Evolutionary conservation across 768 basidiomycete species (phyloP).

Genomic region (Cystobasidiopsis lactophilus): DNA sequence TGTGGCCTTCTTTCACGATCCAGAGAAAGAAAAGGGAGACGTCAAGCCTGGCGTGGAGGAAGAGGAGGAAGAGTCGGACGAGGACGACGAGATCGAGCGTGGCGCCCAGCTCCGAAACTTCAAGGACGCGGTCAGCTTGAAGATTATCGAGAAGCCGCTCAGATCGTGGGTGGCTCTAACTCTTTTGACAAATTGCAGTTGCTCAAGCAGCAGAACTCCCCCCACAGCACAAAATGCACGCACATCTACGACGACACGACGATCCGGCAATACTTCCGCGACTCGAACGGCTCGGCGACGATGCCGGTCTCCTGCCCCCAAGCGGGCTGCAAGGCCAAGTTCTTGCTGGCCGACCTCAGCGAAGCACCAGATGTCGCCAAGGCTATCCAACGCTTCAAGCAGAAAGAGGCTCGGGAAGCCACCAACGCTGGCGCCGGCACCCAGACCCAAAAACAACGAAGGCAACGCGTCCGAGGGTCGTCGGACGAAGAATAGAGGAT

Average conservation of each 20-base stretch:
- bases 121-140: constrained; percentile 61
- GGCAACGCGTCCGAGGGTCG: too few relatives aligned
- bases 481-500: too few relatives aligned
- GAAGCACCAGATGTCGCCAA: neutral
- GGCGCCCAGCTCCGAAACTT: constrained; percentile 66
- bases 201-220: too few relatives aligned
- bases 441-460: too few relatives aligned
- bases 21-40: neutral
- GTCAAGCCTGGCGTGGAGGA: constrained; percentile 26
- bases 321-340: neutral
- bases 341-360: neutral
- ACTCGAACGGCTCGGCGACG: neutral
- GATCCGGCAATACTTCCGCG: constrained; percentile 9
- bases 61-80: constrained; percentile 55
- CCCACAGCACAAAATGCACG: constrained; percentile 40
- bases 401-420: neutral
- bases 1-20: too few relatives aligned
- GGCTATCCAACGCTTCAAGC: neutral
- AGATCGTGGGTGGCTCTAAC: constrained; percentile 44
- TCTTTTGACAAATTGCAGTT: constrained; percentile 2
- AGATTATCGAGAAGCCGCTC: constrained; percentile 43
- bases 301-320: neutral
- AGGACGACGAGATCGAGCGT: constrained; percentile 70
- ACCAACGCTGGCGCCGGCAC: too few relatives aligned
- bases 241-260: constrained; percentile 50